A percentile compares a stretch with the other conserved stretches of the same genome.
phyloP scores from a whole-genome alignment of 2,329 filamentous ascomycete genomes.

The Fonsecaea erecta region DNA sequence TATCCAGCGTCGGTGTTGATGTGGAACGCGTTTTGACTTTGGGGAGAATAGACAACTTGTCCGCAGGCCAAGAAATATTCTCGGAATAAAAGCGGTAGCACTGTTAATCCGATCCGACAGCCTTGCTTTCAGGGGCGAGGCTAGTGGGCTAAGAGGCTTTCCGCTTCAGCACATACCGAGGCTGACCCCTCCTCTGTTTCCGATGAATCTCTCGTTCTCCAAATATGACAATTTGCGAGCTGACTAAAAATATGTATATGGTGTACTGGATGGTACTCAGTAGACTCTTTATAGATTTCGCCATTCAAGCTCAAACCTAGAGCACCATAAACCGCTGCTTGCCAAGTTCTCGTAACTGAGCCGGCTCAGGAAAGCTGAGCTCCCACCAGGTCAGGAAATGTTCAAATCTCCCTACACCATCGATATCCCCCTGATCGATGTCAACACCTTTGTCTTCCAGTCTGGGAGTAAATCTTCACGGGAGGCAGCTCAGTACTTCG shows the following conservation, averaged over 20 bases:
- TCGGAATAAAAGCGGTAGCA: neutral
- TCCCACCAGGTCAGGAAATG: neutral
- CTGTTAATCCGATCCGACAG: neutral
- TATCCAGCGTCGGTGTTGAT: neutral
- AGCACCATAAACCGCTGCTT: neutral
- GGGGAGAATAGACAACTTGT: neutral
- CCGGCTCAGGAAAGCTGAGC: neutral
- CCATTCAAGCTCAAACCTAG: neutral
- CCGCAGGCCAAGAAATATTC: slow-evolving; percentile 1
- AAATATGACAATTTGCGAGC: neutral
- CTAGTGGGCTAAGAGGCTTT: neutral
- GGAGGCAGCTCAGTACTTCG: slow-evolving; percentile 6
- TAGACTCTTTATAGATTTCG: neutral
- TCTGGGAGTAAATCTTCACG: slow-evolving; percentile 1
- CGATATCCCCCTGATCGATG: slow-evolving; percentile 2
- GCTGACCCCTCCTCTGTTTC: neutral
- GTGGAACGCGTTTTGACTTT: neutral
- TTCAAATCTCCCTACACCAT: slow-evolving; percentile 5
- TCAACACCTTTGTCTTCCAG: slow-evolving; percentile 5
- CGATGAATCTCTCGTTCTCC: neutral
- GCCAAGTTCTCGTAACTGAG: neutral
- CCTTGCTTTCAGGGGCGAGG: neutral
- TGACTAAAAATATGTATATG: neutral
- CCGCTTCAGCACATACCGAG: neutral
- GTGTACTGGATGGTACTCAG: neutral